A percentile compares a stretch with the other conserved stretches of the same genome.
Conservation (phyloP, 1,284 basidiomycete species). For the Rhodofomes roseus region DNA sequence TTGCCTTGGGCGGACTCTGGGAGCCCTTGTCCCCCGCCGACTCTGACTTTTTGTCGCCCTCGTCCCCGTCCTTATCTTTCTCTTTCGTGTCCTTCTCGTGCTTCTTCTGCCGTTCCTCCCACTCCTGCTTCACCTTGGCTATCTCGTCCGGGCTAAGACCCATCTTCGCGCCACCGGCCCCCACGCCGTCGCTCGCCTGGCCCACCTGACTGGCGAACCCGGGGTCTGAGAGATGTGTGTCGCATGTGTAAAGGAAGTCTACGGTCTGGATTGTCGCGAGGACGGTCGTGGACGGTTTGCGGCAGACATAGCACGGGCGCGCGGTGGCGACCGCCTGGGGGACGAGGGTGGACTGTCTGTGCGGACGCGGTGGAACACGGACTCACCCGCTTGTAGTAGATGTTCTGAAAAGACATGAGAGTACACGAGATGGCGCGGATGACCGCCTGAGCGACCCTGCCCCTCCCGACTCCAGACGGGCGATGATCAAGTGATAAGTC, state of each 20-base stretch:
- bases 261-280: conserved; percentile 69
- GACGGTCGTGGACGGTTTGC: conserved; percentile 68
- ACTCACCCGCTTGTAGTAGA: conserved; percentile 80
- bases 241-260: conserved; percentile 77
- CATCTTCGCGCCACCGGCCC: conserved; percentile 28
- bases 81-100: conserved; percentile 49
- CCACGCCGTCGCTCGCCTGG: conserved; percentile 34
- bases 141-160: conserved; percentile 64
- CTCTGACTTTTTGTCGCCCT: conserved; percentile 29
- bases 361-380: conserved; percentile 2
- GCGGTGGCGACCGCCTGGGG: conserved; percentile 61
- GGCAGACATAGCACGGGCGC: conserved; percentile 69
- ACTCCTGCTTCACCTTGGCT: conserved; percentile 70
- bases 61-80: conserved; percentile 43
- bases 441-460: conserved; percentile 1
- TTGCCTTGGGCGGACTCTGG: conserved; percentile 12
- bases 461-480: background rate
- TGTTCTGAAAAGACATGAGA: conserved; percentile 66
- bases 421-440: background rate
- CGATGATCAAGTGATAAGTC: conserved; percentile 24
- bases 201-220: conserved; percentile 63
- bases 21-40: conserved; percentile 13
- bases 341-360: conserved; percentile 10
- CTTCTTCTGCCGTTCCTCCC: conserved; percentile 65
- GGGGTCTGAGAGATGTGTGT: conserved; percentile 61